These are phyloP conservation scores for Coleophoma cylindrospora DNA, from an alignment of 2,329 filamentous ascomycete genomes.

Conservation along the genomic window DNA sequence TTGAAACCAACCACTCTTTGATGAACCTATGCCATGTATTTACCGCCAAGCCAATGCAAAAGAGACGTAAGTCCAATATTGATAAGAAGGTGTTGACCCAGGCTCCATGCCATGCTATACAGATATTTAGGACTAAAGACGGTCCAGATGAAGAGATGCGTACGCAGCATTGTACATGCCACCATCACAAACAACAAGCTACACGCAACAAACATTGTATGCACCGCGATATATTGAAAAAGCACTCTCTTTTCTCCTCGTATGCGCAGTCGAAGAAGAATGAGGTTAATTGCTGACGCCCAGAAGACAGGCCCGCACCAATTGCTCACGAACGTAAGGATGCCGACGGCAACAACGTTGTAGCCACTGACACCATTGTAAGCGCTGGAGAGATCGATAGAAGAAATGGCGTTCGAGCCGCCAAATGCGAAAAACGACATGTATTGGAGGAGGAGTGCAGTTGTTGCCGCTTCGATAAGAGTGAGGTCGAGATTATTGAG, in stretches of 20 bases:
- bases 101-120: conserved; percentile 83
- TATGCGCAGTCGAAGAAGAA: conserved; percentile 41
- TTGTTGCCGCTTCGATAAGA: conserved; percentile 57
- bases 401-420: conserved; percentile 90
- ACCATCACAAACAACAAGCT: conserved; percentile 75
- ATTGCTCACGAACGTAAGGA: conserved; percentile 82
- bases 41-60: conserved; percentile 48
- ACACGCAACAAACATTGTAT: conserved; percentile 66
- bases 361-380: conserved; percentile 89
- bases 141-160: conserved; percentile 97
- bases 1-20: no score
- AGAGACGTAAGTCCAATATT: conserved; percentile 60
- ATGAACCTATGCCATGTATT: conserved; percentile 17
- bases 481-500: conserved; percentile 42
- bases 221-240: conserved; percentile 50
- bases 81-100: conserved; percentile 73
- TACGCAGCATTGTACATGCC: conserved; percentile 77
- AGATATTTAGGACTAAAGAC: conserved; percentile 97
- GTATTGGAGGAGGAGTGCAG: conserved; percentile 73
- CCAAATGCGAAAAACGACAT: conserved; percentile 85
- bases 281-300: conserved; percentile 59
- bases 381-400: conserved; percentile 88
- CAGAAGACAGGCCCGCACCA: conserved; percentile 93
- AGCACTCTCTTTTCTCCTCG: conserved; percentile 9
- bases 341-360: conserved; percentile 73